A percentile compares a stretch with the other conserved stretches of the same genome.
Conservation (phyloP, 2,329 filamentous ascomycete genomes). For the Microcyclosporella mali region DNA sequence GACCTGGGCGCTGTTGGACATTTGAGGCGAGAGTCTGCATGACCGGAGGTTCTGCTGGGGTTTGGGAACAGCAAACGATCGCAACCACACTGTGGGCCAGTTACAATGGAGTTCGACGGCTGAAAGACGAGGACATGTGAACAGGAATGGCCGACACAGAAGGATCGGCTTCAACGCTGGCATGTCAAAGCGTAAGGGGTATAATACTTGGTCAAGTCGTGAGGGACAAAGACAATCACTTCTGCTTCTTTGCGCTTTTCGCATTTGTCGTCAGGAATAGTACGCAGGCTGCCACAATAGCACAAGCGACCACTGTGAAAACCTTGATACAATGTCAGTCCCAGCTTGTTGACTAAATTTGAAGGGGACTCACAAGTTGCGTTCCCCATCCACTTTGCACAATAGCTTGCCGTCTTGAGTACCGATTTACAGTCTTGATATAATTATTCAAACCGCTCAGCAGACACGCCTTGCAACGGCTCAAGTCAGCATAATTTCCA, state of each 20-base stretch:
- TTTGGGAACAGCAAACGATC: no score
- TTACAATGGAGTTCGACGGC: no score
- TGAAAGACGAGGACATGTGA: no score
- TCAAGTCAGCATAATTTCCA: no score
- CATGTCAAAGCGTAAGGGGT: no score
- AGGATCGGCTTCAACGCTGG: no score
- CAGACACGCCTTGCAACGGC: conserved; percentile 52
- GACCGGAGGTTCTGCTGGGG: not conserved
- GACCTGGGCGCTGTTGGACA: conserved; percentile 82
- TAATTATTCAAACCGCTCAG: conserved; percentile 78
- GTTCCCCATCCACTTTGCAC: conserved; percentile 95
- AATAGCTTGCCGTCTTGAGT: conserved; percentile 68
- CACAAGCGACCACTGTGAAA: conserved; percentile 55
- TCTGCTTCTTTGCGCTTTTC: conserved; percentile 1
- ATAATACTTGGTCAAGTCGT: no score
- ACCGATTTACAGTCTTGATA: conserved; percentile 73
- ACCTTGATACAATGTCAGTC: conserved; percentile 40
- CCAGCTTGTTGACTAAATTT: not conserved
- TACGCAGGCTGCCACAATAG: conserved; percentile 61
- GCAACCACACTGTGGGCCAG: no score
- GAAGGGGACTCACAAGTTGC: conserved; percentile 55
- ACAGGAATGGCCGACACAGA: no score
- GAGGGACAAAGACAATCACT: no score
- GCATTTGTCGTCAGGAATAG: conserved; percentile 50
- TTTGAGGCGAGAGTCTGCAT: conserved; percentile 31